phyloP scores from a whole-genome alignment of 2,329 filamentous ascomycete species.

The Ascochyta fabae region DNA sequence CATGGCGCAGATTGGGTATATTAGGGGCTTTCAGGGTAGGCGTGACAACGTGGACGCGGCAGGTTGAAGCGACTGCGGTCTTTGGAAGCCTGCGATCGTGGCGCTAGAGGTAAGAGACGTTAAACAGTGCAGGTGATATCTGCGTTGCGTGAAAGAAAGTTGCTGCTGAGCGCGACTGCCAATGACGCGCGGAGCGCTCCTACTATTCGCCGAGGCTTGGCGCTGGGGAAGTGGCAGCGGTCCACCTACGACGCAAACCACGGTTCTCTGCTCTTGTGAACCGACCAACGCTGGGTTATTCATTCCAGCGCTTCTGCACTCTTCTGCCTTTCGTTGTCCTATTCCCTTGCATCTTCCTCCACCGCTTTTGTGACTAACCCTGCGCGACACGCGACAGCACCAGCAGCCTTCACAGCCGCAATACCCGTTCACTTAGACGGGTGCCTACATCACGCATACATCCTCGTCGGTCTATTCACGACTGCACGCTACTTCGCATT shows the following conservation, averaged over 20 bases:
- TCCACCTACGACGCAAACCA: conserved; percentile 3
- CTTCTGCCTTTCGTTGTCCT: background rate
- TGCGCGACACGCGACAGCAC: conserved; percentile 8
- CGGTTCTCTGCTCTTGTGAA: background rate
- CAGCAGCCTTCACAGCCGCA: conserved; percentile 10
- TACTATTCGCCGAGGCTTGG: conserved; percentile 24
- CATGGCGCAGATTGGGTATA: conserved; percentile 36
- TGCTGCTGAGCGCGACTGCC: conserved; percentile 26
- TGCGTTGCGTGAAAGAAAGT: conserved; percentile 21
- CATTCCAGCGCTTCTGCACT: background rate
- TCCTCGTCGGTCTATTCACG: conserved; percentile 20
- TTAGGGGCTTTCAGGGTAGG: background rate
- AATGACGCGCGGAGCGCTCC: conserved; percentile 30
- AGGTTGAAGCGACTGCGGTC: background rate
- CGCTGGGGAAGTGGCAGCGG: conserved; percentile 7
- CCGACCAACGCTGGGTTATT: background rate
- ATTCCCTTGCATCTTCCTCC: background rate
- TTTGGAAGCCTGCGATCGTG: background rate
- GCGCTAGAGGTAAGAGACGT: conserved; percentile 1
- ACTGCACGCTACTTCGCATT: conserved; percentile 26
- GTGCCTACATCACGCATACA: conserved; percentile 14
- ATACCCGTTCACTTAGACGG: conserved; percentile 6
- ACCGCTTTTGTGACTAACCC: conserved; percentile 6
- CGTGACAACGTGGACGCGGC: conserved; percentile 3
- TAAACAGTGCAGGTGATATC: conserved; percentile 7